phyloP scores from a whole-genome alignment of 2,329 filamentous ascomycete species.

The Plenodomus tracheiphilus region DNA sequence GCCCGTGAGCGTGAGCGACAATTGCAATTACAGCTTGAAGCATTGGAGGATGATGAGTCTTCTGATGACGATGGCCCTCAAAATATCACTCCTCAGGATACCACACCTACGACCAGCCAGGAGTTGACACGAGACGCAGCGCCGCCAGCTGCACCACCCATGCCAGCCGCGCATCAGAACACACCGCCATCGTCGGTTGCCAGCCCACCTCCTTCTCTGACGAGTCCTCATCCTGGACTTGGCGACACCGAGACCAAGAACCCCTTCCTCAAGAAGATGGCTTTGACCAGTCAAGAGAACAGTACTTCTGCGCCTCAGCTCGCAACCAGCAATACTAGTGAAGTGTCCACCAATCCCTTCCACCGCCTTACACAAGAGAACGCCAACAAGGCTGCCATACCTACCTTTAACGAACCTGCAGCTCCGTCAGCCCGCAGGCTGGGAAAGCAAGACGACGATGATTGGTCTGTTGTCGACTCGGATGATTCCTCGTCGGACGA shows the following conservation, averaged over 20 bases:
- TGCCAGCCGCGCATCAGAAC: conserved; percentile 40
- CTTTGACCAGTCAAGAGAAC: conserved; percentile 64
- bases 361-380: conserved; percentile 76
- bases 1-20: conserved; percentile 88
- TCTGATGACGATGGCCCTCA: conserved; percentile 78
- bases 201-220: conserved; percentile 51
- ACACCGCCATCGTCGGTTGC: conserved; percentile 54
- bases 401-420: conserved; percentile 49
- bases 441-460: conserved; percentile 66
- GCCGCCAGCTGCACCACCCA: conserved; percentile 54
- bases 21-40: conserved; percentile 84
- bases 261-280: conserved; percentile 90
- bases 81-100: conserved; percentile 66
- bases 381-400: conserved; percentile 51
- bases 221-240: conserved; percentile 54
- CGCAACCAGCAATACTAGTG: conserved; percentile 46
- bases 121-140: conserved; percentile 50
- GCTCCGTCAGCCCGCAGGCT: conserved; percentile 58
- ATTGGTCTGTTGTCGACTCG: conserved; percentile 81
- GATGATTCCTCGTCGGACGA: conserved; percentile 70
- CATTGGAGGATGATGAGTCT: conserved; percentile 65
- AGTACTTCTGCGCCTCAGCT: conserved; percentile 47
- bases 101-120: conserved; percentile 62
- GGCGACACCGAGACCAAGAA: conserved; percentile 83
- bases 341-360: conserved; percentile 85